phyloP scores from a whole-genome alignment of 2,329 filamentous ascomycete species.

The Arthrobotrys pseudoclavata region DNA sequence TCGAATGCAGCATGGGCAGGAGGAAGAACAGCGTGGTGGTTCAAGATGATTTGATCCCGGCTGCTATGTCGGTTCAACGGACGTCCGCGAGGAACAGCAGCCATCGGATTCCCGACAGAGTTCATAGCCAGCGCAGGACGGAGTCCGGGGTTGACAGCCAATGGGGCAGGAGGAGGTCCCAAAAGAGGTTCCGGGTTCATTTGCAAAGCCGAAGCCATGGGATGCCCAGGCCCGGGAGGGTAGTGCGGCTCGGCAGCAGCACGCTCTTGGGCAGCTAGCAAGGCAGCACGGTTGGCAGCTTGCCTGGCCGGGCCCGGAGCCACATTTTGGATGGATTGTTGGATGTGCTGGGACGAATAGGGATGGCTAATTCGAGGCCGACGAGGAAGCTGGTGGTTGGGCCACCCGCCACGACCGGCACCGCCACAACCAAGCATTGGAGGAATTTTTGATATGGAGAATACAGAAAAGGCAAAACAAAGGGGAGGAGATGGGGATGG shows the following conservation, averaged over 20 bases:
- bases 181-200: not conserved
- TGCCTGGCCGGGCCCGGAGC: conserved; percentile 10
- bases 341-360: conserved; percentile 4
- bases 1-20: not conserved
- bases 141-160: no score
- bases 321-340: conserved; percentile 4
- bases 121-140: not conserved
- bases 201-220: not conserved
- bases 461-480: not conserved
- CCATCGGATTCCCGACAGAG: not conserved
- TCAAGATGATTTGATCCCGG: not conserved
- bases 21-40: conserved; percentile 6
- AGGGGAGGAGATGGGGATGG: not conserved
- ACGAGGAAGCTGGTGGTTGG: not conserved
- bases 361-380: not conserved
- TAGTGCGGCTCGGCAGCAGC: not conserved
- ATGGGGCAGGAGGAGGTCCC: not conserved
- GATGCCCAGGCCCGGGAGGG: not conserved
- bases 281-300: conserved; percentile 19
- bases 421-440: conserved; percentile 10
- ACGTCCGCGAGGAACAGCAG: not conserved
- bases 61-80: not conserved
- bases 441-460: not conserved
- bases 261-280: conserved; percentile 14
- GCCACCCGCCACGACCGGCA: not conserved